Evolutionary conservation across 495 filamentous ascomycete genomes (phyloP), one percentile per base, ranked within the genome.

Genomic region (Aspergillus nidulans): DNA sequence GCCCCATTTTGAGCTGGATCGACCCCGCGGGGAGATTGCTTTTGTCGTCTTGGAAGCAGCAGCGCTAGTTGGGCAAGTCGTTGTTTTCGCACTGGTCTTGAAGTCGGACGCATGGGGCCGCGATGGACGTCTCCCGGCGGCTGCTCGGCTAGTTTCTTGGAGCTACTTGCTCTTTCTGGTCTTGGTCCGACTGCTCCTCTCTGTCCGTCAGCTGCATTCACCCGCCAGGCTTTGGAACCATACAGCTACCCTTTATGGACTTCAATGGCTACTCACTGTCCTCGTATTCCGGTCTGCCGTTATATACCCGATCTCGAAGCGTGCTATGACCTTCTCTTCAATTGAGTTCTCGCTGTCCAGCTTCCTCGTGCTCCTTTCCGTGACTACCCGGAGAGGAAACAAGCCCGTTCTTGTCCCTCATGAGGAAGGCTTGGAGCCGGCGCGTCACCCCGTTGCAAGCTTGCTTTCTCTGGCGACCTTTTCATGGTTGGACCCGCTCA

Each of bases 211-310:
- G 58, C 84, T 84, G 61, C 63, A 63, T 48, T 77, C 75, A 1
- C 80, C 91, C 21, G 87, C 88, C 15, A 78, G 81, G 38, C 69
- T 97, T 9, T 99, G 95, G 95, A 90, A 91, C 59, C 94, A 99
- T 69, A 97, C 95, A 0, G 85, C 91, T 7, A 72, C 79, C 42
- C 79, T 97, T n/a, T 99, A 99, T 67, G 77, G 79, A 49, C 74
- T 86, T 48, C 87, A 91, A 63, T 97, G 94, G 89, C 61, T 92
- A 28, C 85, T 92, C 63, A 77, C 80, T 1, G 57, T 89, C 16
- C 71, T 90, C 57, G 69, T 90, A 6, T 94, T 97, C 76, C 88
- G 95, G 36, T 95, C 92, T 28, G 84, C 81, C 36, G 67, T 97
- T 46, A 85, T 97, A 55, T 89, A 94, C 70, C 88, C 92, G 1